A percentile compares a stretch with the other conserved stretches of the same genome.
Evolutionary conservation across 305 asterid genomes (phyloP).

Genomic region (Solanum chacoense): DNA sequence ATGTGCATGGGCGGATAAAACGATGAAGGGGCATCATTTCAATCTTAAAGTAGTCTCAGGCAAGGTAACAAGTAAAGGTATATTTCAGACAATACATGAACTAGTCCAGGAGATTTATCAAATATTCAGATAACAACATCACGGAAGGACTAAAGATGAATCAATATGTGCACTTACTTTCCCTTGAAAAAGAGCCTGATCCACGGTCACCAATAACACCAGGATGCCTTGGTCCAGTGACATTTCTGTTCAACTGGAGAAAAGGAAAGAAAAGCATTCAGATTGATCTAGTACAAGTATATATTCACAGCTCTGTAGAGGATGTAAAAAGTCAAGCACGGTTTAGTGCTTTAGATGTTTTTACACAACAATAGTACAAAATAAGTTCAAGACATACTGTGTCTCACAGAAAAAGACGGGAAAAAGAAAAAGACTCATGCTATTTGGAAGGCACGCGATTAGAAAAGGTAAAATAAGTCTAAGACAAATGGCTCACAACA

Average conservation of each 20-base stretch:
- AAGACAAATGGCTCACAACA: neutral
- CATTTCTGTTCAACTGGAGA: conserved; percentile 65
- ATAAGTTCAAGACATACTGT: neutral
- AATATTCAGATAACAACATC: neutral
- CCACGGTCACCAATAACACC: conserved; percentile 97
- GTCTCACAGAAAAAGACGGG: neutral
- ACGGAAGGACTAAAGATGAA: neutral
- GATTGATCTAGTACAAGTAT: neutral
- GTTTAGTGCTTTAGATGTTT: neutral
- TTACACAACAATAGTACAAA: neutral
- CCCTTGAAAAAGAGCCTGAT: conserved; percentile 94
- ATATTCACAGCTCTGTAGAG: neutral
- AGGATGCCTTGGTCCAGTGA: conserved; percentile 86
- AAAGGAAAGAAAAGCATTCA: neutral
- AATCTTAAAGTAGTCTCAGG: neutral
- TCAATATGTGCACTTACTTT: conserved; percentile 47
- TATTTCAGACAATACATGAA: neutral
- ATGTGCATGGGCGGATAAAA: neutral
- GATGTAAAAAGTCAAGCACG: neutral
- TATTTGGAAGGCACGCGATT: neutral
- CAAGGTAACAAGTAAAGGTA: neutral
- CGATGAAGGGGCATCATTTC: neutral
- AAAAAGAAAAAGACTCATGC: neutral
- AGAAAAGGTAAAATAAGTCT: neutral
- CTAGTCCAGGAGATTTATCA: neutral